Base-by-base conservation (phyloP, 495 filamentous ascomycete species). In the Aspergillus nanangensis region DNA sequence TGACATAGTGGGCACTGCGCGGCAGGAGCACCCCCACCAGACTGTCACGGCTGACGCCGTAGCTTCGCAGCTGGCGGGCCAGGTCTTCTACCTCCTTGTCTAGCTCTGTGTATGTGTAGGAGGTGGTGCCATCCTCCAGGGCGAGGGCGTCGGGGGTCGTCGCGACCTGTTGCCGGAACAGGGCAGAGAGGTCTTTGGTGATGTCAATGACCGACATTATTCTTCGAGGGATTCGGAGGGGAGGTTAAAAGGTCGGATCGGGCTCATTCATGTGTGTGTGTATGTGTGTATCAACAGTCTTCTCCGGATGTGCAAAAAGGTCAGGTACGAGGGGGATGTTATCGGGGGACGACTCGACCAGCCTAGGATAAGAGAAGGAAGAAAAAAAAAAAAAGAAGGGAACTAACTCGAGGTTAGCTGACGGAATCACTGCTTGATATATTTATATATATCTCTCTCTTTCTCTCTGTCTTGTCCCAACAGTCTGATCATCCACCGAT, bases 1-100 rank as follows among this genome's bases (percentile, higher is more conserved):
- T 81, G 52, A 87, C 80, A 57, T 86, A 86, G 58, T 86, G 67
- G 15, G 82, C 81, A 51, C 80, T 83, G 5, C 83, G 76, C 25
- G 79, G 81, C 43, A 87, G 64, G 14, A 87, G 66, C 38, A 87
- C 76, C 19, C 83, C 83, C 23, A 85, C 83, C 17, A 83, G 69
- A 24, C 62, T 70, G 55, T 86, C 80, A 14, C 81, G 77, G 18
- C 73, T 68, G 31, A 85, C 81, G 11, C 81, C 82, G 57, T 77
- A 67, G 40, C 61, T 52, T 4, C 76, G 76, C 32, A 87, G 74
- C 27, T 70, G 76, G 48, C 53, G 60, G 31, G 80, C 71, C 17
- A 85, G 71, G 13, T 54, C 56, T 24, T 71, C 69, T 24, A 82
- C 79, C 51, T 78, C 71, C n/a, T 66, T 34, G 41, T 82, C 79